Evolutionary conservation across 78 protist genomes (phyloP), one percentile per base, ranked within the genome.

Genomic region (Corallochytrium limacisporum): DNA sequence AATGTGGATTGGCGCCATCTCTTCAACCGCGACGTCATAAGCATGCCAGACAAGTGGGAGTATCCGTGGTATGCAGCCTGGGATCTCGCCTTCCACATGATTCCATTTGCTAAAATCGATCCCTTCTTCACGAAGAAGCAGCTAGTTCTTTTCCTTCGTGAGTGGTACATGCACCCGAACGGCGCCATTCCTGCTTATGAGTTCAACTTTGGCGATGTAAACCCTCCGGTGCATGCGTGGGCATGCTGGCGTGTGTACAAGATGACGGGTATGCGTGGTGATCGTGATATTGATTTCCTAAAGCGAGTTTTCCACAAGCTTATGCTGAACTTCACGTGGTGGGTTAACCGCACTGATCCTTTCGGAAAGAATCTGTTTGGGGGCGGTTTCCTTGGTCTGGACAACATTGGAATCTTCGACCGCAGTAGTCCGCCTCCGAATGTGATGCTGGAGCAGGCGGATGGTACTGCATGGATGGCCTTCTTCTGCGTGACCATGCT

Each of bases 301-400:
- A 78, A 44, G 5, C 35, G 74, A 38, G 47, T 65, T 57, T 85
- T 85, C 61, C 83, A 76, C 32, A 85, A 85, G 56, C 69, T 69
- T 29, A 39, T 85, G 9, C 54, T 85, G 26, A 85, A 85, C 66
- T 85, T 85, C 69, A 85, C 83, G 20, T 81, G 86, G 86, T 80
- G 90, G 86, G 38, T 40, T 12, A 83, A 83, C 48, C 62, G 74
- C 29, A 83, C 79, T 48, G 88, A 83, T 69, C 29, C 70, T 7
- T 4, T 32, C 22, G 85, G 82, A n/a, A 39, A 69, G 35, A 73
- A 79, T 53, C 28, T 83, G 8, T 83, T 79, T 53, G 72, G 55
- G 24, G 78, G 82, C 37, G 82, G 61, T 4, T 72, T 72, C 28
- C 39, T 72, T 10, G 81, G 69, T 15, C 65, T 56, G 49, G 74